Percentiles rank a stretch among this genome's conserved stretches.
These are phyloP conservation scores for Fagopyrum tataricum DNA, from an alignment of 148 eudicot species.

Conservation along the genomic window DNA sequence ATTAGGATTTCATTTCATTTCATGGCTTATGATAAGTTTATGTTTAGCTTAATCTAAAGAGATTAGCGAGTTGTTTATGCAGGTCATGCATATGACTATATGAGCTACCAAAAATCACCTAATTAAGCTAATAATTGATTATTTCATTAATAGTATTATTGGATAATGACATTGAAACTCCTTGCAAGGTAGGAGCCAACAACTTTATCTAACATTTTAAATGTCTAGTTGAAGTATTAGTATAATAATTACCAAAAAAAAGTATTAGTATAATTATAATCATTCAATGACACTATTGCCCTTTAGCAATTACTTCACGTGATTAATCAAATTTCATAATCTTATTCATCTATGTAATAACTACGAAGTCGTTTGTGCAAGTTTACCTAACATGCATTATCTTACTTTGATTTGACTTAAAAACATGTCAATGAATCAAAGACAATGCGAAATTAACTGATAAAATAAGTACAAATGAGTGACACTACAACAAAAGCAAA, in stretches of 20 bases:
- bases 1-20: too few relatives aligned
- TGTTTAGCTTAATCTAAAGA: too few relatives aligned
- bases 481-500: background rate
- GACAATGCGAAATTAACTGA: background rate
- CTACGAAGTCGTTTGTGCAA: background rate
- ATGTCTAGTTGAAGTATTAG: background rate
- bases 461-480: background rate
- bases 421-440: background rate
- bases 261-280: background rate
- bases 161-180: background rate
- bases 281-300: background rate
- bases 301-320: background rate
- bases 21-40: too few relatives aligned
- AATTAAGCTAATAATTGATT: background rate
- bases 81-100: background rate
- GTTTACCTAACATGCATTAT: background rate
- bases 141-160: background rate
- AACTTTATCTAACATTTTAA: conserved; percentile 1
- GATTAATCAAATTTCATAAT: background rate
- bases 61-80: background rate
- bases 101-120: background rate
- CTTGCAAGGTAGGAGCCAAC: background rate
- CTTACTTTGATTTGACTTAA: background rate
- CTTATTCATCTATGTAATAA: background rate
- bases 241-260: too few relatives aligned